Conservation (phyloP, 345 rosid species). For the Eucalyptus cloeziana region DNA sequence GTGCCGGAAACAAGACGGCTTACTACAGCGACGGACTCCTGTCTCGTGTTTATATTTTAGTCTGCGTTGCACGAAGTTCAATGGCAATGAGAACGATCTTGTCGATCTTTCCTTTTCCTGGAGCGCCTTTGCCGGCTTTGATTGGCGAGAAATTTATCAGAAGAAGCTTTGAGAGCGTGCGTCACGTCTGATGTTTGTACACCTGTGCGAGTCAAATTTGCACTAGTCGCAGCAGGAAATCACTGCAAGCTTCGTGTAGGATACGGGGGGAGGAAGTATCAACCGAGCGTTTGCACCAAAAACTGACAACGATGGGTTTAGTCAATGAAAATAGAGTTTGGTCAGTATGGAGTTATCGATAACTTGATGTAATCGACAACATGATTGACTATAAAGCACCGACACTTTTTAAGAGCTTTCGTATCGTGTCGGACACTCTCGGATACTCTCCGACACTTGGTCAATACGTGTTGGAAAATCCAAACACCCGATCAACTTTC, state of each 20-base stretch:
- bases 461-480: too few species aligned
- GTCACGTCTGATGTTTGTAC: background rate
- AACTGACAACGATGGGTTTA: background rate
- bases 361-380: fast-evolving
- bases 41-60: background rate
- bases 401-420: fast-evolving
- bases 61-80: background rate
- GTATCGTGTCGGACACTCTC: too few species aligned
- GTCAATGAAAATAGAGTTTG: background rate
- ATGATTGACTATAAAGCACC: too few species aligned
- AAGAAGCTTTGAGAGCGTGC: background rate
- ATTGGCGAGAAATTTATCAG: background rate
- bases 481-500: fast-evolving
- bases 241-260: background rate
- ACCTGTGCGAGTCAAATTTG: background rate
- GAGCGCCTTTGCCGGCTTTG: background rate
- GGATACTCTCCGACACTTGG: fast-evolving
- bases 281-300: background rate
- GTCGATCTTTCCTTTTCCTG: background rate
- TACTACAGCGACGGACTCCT: background rate
- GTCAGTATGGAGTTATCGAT: too few species aligned
- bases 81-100: background rate
- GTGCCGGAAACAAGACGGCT: background rate
- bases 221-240: background rate
- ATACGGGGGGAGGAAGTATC: background rate